phyloP scores from a whole-genome alignment of 2,329 filamentous ascomycete species.

The Amphichorda felina region DNA sequence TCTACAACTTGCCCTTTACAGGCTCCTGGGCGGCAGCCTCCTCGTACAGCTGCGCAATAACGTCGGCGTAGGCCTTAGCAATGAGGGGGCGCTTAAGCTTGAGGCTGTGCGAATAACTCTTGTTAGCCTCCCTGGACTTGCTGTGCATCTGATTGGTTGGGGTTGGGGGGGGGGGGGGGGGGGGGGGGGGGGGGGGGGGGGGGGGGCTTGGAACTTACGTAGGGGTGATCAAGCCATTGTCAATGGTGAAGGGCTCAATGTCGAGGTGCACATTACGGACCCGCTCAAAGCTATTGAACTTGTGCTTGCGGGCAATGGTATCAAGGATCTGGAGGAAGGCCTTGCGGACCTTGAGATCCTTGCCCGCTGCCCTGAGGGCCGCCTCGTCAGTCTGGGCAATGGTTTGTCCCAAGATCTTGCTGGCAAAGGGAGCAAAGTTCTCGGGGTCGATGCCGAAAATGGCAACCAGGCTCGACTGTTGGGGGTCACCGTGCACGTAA shows the following conservation, averaged over 20 bases:
- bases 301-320: conserved; percentile 65
- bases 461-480: conserved; percentile 70
- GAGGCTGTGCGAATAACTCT: conserved; percentile 24
- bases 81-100: conserved; percentile 49
- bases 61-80: conserved; percentile 35
- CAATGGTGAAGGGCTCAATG: conserved; percentile 83
- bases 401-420: conserved; percentile 58
- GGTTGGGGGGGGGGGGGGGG: background rate
- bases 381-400: conserved; percentile 53
- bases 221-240: conserved; percentile 81
- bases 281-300: conserved; percentile 86
- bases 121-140: background rate
- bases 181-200: background rate
- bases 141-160: background rate
- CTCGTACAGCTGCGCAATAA: conserved; percentile 45
- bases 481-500: conserved; percentile 83
- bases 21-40: conserved; percentile 31
- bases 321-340: conserved; percentile 72
- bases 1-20: conserved; percentile 34
- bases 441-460: conserved; percentile 84
- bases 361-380: conserved; percentile 54
- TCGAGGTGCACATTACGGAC: conserved; percentile 64
- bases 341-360: conserved; percentile 58
- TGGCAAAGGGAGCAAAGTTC: conserved; percentile 69
- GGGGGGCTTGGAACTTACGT: conserved; percentile 51